Evolutionary conservation across 1,139 yeast species (phyloP), one percentile per base, ranked within the genome.

Genomic region (Blastobotrys illinoisensis): DNA sequence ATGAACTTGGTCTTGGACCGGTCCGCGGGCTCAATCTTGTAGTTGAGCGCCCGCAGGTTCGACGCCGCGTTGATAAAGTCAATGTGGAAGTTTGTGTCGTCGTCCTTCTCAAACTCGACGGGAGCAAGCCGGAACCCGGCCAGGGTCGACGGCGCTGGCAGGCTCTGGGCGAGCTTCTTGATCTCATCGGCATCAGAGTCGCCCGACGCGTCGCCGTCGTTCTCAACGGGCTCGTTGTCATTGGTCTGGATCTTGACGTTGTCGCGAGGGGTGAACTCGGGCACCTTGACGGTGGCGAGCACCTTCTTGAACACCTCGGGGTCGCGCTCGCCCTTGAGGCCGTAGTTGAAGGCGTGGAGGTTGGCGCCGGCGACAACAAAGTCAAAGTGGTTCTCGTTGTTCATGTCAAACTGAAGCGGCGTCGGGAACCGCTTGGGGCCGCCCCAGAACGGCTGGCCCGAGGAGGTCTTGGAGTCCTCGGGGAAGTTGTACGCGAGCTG

Each of bases 11-110:
- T 87, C 72, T 82, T 84, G 51, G 81, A 79, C 51, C 81, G 79
- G 68, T 86, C 91, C 16, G 76, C 77, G 7, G 74, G 67, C 54
- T 71, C 59, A 65, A 93, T 91, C 47, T 84, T 80, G 69, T 95
- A 93, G 73, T 91, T 93, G 71, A 84, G 76, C 32, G 99, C 99
- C 71, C 99, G 84, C 72, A 96, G 83, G 71, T 93, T 93, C 2
- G 98, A 91, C 21, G 97, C 96, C 16, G 99, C 96, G n/a, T 95
- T 78, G 63, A 93, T 95, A 71, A 95, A 93, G 69, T 91, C 96
- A 66, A 93, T 93, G 72, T 95, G 99, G 67, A 89, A 96, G 71
- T 95, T 93, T 13, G 95, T 75, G 67, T 93, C 99, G 71, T 93
- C 99, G 73, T 93, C 99, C 74, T 93, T 93, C 73, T 93, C 99